phyloP scores from a whole-genome alignment of 345 rosid genomes.

The Clarkia xantiana region DNA sequence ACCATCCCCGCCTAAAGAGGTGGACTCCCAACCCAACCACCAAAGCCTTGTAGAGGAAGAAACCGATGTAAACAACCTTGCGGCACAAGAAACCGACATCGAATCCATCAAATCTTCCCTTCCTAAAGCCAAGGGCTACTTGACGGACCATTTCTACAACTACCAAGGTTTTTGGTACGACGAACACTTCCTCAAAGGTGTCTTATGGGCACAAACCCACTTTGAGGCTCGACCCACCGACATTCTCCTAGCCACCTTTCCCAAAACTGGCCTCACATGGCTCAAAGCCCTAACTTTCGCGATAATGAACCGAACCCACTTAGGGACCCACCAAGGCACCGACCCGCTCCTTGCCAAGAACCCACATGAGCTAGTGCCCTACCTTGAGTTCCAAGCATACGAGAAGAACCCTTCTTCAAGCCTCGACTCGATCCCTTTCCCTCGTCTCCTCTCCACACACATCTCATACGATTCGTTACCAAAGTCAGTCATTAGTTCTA shows the following conservation, averaged over 20 bases:
- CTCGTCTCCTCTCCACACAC: slow-evolving; percentile 17
- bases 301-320: not conserved
- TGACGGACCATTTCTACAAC: slow-evolving; percentile 7
- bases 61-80: not conserved
- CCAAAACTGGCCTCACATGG: slow-evolving; percentile 19
- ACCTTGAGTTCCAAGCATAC: slow-evolving; percentile 8
- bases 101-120: not conserved
- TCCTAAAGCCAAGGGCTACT: slow-evolving; percentile 6
- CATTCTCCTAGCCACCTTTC: slow-evolving; percentile 11
- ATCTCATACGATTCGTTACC: slow-evolving; percentile 12
- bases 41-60: too few relatives aligned
- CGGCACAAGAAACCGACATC: not conserved
- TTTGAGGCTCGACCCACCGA: slow-evolving; percentile 14
- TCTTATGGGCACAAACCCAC: slow-evolving; percentile 8
- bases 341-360: slow-evolving; percentile 1
- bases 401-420: slow-evolving; percentile 1
- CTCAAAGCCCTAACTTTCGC: slow-evolving; percentile 15
- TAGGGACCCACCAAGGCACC: not conserved
- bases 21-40: too few relatives aligned
- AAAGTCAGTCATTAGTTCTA: not conserved
- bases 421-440: not conserved
- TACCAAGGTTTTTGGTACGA: slow-evolving; percentile 14
- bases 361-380: slow-evolving; percentile 10
- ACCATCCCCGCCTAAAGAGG: slow-evolving; percentile 3
- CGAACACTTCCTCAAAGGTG: slow-evolving; percentile 4